Conservation (phyloP, 805 yeast genomes). For the Sugiyamaella americana region DNA sequence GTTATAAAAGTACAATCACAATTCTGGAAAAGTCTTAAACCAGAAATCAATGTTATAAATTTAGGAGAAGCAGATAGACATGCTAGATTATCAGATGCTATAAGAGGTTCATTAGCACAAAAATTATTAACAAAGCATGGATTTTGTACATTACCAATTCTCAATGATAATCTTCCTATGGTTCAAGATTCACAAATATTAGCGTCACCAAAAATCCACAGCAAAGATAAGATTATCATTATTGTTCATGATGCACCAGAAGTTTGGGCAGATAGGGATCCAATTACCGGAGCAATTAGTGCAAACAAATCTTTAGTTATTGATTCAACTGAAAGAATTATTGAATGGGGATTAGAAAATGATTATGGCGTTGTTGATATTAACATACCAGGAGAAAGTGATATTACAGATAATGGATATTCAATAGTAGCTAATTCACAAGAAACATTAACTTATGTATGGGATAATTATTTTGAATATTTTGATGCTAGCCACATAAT, state of each 20-base stretch:
- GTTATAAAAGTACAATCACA: constrained; percentile 74
- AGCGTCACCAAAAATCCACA: constrained; percentile 63
- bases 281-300: constrained; percentile 71
- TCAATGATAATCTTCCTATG: constrained; percentile 27
- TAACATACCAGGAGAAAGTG: constrained; percentile 54
- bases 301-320: constrained; percentile 59
- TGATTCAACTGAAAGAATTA: constrained; percentile 64
- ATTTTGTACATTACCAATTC: constrained; percentile 64
- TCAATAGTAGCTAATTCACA: constrained; percentile 65
- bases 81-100: constrained; percentile 46
- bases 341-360: constrained; percentile 57
- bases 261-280: constrained; percentile 81
- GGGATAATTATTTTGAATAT: constrained; percentile 86
- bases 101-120: constrained; percentile 62
- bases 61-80: constrained; percentile 3
- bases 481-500: constrained; percentile 66
- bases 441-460: constrained; percentile 68
- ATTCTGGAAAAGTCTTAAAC: constrained; percentile 80
- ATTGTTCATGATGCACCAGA: constrained; percentile 88
- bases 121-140: constrained; percentile 46
- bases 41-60: constrained; percentile 41
- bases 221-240: constrained; percentile 55
- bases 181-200: constrained; percentile 58
- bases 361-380: constrained; percentile 80
- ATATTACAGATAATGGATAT: constrained; percentile 44